These are phyloP conservation scores for Blastomyces silverae DNA, from an alignment of 2,329 filamentous ascomycete species.

Conservation along the genomic window DNA sequence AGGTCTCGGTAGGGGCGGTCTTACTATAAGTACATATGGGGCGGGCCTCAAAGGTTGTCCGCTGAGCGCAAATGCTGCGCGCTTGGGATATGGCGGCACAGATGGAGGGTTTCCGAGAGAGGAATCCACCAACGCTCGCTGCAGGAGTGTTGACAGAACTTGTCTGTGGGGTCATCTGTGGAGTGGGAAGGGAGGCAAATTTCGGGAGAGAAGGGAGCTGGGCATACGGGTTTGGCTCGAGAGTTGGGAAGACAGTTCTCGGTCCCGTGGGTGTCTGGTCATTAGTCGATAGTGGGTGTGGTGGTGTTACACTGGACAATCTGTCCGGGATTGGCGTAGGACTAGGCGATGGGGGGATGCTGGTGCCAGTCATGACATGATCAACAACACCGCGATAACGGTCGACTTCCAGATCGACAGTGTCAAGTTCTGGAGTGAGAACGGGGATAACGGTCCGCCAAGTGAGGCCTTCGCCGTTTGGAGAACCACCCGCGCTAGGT, in stretches of 20 bases:
- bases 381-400: conserved; percentile 20
- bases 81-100: conserved; percentile 53
- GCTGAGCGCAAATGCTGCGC: conserved; percentile 49
- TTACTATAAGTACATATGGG: conserved; percentile 34
- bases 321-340: conserved; percentile 6
- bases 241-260: conserved; percentile 39
- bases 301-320: conserved; percentile 8
- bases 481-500: conserved; percentile 47
- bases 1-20: conserved; percentile 42
- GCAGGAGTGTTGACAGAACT: conserved; percentile 53
- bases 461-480: conserved; percentile 31
- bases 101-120: conserved; percentile 51
- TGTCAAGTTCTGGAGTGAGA: conserved; percentile 53
- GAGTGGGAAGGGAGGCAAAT: conserved; percentile 54
- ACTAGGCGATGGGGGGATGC: conserved; percentile 15
- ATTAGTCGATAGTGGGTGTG: conserved; percentile 15
- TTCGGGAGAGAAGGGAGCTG: conserved; percentile 51
- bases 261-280: conserved; percentile 31
- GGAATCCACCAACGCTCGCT: conserved; percentile 48
- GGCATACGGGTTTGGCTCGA: conserved; percentile 46
- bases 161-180: conserved; percentile 54
- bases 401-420: conserved; percentile 36
- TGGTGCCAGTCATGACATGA: conserved; percentile 24
- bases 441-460: conserved; percentile 48
- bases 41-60: conserved; percentile 51